Evolutionary conservation across 2,329 filamentous ascomycete genomes (phyloP).

Genomic region (Neofusicoccum umdonicola): DNA sequence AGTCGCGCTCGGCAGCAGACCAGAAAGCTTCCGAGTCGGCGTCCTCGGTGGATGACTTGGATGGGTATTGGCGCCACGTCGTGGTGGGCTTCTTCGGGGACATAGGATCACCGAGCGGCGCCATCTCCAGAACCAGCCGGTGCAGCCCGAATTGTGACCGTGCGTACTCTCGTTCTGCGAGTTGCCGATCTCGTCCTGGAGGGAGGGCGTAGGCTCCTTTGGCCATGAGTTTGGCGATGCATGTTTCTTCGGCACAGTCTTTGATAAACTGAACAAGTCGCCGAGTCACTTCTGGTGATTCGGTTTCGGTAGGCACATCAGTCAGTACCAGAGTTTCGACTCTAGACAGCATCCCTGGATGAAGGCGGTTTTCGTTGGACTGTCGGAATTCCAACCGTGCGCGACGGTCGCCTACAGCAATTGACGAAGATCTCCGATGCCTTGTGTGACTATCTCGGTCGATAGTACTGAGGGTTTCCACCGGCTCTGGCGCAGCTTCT

Average conservation of each 20-base stretch:
- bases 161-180: conserved; percentile 49
- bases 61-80: conserved; percentile 45
- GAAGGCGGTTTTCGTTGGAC: conserved; percentile 39
- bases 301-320: conserved; percentile 49
- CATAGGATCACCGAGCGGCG: conserved; percentile 15
- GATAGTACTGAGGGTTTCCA: not conserved
- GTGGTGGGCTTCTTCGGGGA: conserved; percentile 38
- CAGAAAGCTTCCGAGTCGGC: conserved; percentile 59
- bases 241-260: conserved; percentile 55
- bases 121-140: conserved; percentile 57
- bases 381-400: conserved; percentile 32
- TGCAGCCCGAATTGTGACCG: conserved; percentile 54
- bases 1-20: conserved; percentile 59
- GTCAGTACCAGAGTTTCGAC: conserved; percentile 57
- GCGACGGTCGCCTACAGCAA: conserved; percentile 24
- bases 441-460: not conserved
- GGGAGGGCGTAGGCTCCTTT: conserved; percentile 58
- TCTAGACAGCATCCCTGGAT: conserved; percentile 56
- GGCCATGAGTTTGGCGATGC: conserved; percentile 53
- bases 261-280: conserved; percentile 55
- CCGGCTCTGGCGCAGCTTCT: not conserved
- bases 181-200: conserved; percentile 52
- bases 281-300: conserved; percentile 34
- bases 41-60: conserved; percentile 58
- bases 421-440: conserved; percentile 10